A percentile compares a stretch with the other conserved stretches of the same genome.
Evolutionary conservation across 371 early-diverging fungal species (phyloP).

Genomic region (Fennellomyces sp.): DNA sequence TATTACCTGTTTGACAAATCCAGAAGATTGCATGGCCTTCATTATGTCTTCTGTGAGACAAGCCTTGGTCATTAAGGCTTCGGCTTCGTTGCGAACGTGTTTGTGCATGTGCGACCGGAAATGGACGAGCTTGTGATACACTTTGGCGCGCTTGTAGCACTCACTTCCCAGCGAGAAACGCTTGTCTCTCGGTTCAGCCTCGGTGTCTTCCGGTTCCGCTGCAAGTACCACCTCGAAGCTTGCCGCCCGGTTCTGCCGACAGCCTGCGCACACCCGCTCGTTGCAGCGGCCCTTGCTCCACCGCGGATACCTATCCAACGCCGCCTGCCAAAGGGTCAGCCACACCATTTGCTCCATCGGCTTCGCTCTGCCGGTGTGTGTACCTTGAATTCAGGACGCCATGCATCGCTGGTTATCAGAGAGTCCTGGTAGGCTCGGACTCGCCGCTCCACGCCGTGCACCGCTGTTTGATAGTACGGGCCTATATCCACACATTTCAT

Average conservation of each 20-base stretch:
- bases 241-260: slow-evolving; percentile 18
- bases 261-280: slow-evolving; percentile 17
- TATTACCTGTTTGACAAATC: slow-evolving; percentile 10
- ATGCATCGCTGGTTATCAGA: slow-evolving; percentile 21
- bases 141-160: slow-evolving; percentile 22
- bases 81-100: slow-evolving; percentile 14
- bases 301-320: slow-evolving; percentile 19
- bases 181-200: slow-evolving; percentile 3
- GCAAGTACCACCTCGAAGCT: slow-evolving; percentile 3
- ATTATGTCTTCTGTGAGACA: slow-evolving; percentile 1
- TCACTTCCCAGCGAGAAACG: slow-evolving; percentile 18
- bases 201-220: slow-evolving; percentile 8
- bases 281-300: background rate
- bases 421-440: slow-evolving; percentile 16
- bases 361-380: no score
- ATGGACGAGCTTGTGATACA: slow-evolving; percentile 24
- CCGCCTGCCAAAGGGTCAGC: slow-evolving; percentile 5
- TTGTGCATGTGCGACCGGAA: slow-evolving; percentile 22
- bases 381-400: slow-evolving; percentile 25
- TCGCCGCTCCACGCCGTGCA: slow-evolving; percentile 19
- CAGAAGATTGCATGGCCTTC: slow-evolving; percentile 5
- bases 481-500: slow-evolving; percentile 11
- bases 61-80: background rate
- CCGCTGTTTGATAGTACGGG: slow-evolving; percentile 10
- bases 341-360: background rate